phyloP scores from a whole-genome alignment of 2,329 filamentous ascomycete species.

The Penicillium sp. region DNA sequence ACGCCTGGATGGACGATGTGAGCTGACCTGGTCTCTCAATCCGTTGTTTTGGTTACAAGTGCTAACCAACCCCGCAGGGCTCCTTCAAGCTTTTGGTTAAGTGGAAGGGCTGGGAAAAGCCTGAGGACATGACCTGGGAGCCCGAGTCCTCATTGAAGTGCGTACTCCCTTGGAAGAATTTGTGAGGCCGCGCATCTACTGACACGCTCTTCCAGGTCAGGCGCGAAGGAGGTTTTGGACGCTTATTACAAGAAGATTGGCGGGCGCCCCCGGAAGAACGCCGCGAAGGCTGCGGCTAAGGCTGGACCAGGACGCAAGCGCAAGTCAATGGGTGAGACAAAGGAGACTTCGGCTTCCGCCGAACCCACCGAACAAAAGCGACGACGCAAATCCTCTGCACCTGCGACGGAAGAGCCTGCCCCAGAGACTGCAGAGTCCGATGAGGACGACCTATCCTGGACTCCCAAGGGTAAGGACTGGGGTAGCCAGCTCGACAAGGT shows the following conservation, averaged over 20 bases:
- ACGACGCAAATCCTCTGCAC: slow-evolving; percentile 27
- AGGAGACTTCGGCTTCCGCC: slow-evolving; percentile 24
- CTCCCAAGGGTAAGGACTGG: slow-evolving; percentile 45
- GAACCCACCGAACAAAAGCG: slow-evolving; percentile 29
- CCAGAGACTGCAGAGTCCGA: slow-evolving; percentile 22
- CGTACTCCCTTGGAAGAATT: slow-evolving; percentile 9
- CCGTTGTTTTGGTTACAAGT: neutral
- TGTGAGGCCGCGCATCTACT: slow-evolving; percentile 12
- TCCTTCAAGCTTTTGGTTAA: slow-evolving; percentile 46
- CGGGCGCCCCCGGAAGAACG: slow-evolving; percentile 40
- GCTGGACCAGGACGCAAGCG: slow-evolving; percentile 32
- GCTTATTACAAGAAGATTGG: slow-evolving; percentile 47
- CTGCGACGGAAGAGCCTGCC: slow-evolving; percentile 18
- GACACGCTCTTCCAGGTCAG: slow-evolving; percentile 32
- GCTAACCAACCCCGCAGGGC: slow-evolving; percentile 34
- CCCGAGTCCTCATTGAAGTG: slow-evolving; percentile 49
- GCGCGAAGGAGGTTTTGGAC: slow-evolving; percentile 41
- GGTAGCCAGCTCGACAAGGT: slow-evolving; percentile 44
- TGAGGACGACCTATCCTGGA: slow-evolving; percentile 36
- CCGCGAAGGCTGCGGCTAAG: slow-evolving; percentile 21
- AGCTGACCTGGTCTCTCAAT: slow-evolving; percentile 7
- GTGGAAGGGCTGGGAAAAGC: slow-evolving; percentile 50
- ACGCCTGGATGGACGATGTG: slow-evolving; percentile 41
- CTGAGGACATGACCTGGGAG: slow-evolving; percentile 48
- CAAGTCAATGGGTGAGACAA: slow-evolving; percentile 37